Evolutionary conservation across 2,329 filamentous ascomycete genomes (phyloP), one percentile per base, ranked within the genome.

Genomic region (Neofusicoccum umdonicola): DNA sequence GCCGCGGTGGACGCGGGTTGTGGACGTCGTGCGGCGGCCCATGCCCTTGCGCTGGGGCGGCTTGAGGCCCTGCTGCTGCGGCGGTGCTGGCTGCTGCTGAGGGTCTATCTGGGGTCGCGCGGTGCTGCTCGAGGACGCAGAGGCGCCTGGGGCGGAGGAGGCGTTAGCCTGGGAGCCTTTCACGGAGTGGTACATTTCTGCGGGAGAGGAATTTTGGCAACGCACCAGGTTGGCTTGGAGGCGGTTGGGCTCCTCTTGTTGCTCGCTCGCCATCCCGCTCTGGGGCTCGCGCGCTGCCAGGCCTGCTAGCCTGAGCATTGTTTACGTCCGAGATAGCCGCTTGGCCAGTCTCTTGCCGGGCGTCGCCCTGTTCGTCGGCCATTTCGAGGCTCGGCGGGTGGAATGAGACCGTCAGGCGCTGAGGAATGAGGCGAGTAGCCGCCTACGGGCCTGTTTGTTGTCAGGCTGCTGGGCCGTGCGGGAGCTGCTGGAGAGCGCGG

Each of bases 11-110:
- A 92, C 93, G 45, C 87, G 87, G 71, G 87, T 83, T 60, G 80
- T 91, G 27, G 92, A 92, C 1, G 92, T 94, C 65, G 88, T 83
- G 67, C 92, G 88, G 69, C 92, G 89, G 65, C 85, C 77, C 77
- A 94, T 86, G 11, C 85, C 79, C 17, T 92, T 92, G 75, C 94
- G 96, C 74, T 87, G 88, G 13, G 88, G 83, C 9, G 63, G 63
- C 31, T 64, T 64, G 41, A 60, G 56, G 13, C 27, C 31, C 52
- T 51, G 42, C 22, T 51, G 22, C 22, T 3, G 22, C 22, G 22
- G 22, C 22, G 22, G 22, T 22, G 62, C 5, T 19, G 19, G 52
- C 19, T 47, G 44, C 19, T 45, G 50, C n/a, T 45, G 50, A 34
- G 42, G n/a, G 45, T 58, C 41, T 31, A 45, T n/a, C 19, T 52